Evolutionary conservation across 768 basidiomycete genomes (phyloP).

Genomic region (Peribolospora kevripleyi): DNA sequence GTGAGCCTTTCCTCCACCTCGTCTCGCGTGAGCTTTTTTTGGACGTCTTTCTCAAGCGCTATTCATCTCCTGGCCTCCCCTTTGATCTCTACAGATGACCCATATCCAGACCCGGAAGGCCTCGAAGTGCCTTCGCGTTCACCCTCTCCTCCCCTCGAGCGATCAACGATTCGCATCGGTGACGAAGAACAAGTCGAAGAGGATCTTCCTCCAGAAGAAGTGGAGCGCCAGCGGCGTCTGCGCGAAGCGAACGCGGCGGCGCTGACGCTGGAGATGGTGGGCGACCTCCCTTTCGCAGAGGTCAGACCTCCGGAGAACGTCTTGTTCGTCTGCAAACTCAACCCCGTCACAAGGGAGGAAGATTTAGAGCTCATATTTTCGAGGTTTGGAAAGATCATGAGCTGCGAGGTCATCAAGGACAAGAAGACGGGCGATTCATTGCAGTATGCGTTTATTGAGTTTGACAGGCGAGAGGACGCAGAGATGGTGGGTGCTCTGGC

Average conservation of each 20-base stretch:
- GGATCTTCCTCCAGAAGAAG: conserved; percentile 57
- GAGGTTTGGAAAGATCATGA: conserved; percentile 81
- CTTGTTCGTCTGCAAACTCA: conserved; percentile 93
- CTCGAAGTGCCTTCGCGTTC: conserved; percentile 46
- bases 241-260: conserved; percentile 80
- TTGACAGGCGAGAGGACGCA: conserved; percentile 74
- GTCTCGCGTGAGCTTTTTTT: not conserved
- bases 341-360: conserved; percentile 81
- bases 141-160: conserved; percentile 58
- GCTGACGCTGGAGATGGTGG: conserved; percentile 95
- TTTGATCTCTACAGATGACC: conserved; percentile 42
- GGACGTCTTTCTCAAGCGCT: not conserved
- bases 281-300: conserved; percentile 91
- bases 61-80: not conserved
- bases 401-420: conserved; percentile 90
- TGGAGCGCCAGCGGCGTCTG: conserved; percentile 53
- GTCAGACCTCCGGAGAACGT: conserved; percentile 96
- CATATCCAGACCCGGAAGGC: conserved; percentile 66
- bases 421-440: conserved; percentile 86
- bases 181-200: conserved; percentile 55
- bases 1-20: conserved; percentile 25
- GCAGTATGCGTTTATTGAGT: conserved; percentile 97
- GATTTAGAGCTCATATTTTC: conserved; percentile 95
- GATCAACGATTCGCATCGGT: conserved; percentile 49
- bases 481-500: conserved; percentile 42